Evolutionary conservation across 192 early-diverging fungal species (phyloP), one percentile per base, ranked within the genome.

Genomic region (Nowakowskiella sp.): DNA sequence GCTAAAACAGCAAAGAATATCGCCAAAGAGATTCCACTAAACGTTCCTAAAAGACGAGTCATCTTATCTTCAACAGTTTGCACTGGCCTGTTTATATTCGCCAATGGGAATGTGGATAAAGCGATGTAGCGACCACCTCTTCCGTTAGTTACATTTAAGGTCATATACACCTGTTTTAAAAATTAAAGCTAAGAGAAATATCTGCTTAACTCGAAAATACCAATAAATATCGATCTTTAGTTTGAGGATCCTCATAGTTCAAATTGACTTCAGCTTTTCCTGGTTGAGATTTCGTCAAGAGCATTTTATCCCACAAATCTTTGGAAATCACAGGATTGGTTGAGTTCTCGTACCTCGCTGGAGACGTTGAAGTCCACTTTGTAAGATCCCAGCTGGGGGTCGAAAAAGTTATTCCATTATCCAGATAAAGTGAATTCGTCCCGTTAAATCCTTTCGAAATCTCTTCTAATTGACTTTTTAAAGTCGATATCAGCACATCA

Each of bases 41-140:
- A 51, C 6, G 42, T 16, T 0, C 45, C 33, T 24, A 66, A 30
- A 34, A 42, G 31, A 10, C 10, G 3, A 5, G 30, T 33, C 64
- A 66, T 67, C 9, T 32, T 28, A 32, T 58, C 29, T 25, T 39
- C 32, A 25, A 55, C 53, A 44, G 28, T 10, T 7, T 47, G 48
- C 53, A 66, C 64, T 42, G 62, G 65, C n/a, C 31, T 10, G 31
- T 65, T 58, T 51, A 65, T 23, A 5, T 49, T 4, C 34, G 53
- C 25, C 42, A 63, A 21, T 7, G 64, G 64, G 53, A 64, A 42
- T 4, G 43, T 19, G 19, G 57, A 57, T 23, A 66, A 46, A 31
- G 50, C 42, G 42, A 61, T n/a, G n/a, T n/a, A 39, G 36, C 13
- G 36, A 13, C 13, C 36, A 39, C 13, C 19, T 19, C 19, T 39